These are phyloP conservation scores for Pestalotiopsis sp. DNA, from an alignment of 2,329 filamentous ascomycete genomes.

Conservation along the genomic window DNA sequence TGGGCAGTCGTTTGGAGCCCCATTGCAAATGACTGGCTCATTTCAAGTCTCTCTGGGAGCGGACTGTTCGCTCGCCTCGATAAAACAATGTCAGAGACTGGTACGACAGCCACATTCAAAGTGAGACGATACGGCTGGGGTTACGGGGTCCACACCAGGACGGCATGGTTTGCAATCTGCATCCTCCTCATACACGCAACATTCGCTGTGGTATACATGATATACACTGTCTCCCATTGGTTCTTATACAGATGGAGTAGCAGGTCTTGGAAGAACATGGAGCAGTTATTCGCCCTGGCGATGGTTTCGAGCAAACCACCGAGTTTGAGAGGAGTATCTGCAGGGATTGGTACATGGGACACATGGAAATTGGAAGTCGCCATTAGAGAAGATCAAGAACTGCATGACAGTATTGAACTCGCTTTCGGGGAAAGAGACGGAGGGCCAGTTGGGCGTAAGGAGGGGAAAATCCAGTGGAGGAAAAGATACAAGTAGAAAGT, in stretches of 20 bases:
- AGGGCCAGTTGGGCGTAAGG: neutral
- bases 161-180: neutral
- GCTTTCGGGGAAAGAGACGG: neutral
- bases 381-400: neutral
- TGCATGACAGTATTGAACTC: neutral
- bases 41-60: no score
- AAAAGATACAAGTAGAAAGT: neutral
- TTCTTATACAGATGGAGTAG: neutral
- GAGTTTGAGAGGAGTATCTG: neutral
- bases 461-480: neutral
- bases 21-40: no score
- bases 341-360: neutral
- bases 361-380: constrained; percentile 3
- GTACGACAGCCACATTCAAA: neutral
- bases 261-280: constrained; percentile 3
- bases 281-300: neutral
- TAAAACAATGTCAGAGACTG: no score
- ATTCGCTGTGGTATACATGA: neutral
- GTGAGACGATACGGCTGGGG: constrained; percentile 5
- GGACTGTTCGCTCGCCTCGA: no score
- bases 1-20: no score
- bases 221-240: neutral
- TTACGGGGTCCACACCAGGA: neutral
- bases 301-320: neutral
- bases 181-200: neutral